These are phyloP conservation scores for Pseudocercospora pini-densiflorae DNA, from an alignment of 2,329 filamentous ascomycete species.

Conservation along the genomic window DNA sequence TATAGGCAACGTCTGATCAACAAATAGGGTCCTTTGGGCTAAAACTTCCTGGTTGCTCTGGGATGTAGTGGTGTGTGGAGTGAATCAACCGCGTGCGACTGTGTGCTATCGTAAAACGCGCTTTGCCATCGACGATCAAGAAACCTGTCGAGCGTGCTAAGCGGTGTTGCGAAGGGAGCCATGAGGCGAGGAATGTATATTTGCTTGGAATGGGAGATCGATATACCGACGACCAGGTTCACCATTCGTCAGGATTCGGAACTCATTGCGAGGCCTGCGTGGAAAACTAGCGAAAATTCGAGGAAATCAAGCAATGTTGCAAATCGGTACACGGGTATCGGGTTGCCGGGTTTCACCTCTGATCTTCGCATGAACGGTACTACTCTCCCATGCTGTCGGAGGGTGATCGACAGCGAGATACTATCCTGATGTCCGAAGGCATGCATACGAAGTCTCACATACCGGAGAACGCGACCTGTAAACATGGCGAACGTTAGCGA, in stretches of 20 bases:
- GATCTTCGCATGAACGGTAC: slow-evolving; percentile 5
- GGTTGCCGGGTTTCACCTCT: slow-evolving; percentile 7
- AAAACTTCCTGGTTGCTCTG: background rate
- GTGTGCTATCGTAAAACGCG: background rate
- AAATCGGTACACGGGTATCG: slow-evolving; percentile 1
- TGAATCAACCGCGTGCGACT: background rate
- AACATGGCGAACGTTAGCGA: background rate
- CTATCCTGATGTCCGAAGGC: slow-evolving; percentile 2
- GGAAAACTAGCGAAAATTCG: background rate
- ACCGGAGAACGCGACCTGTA: background rate
- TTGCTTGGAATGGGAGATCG: slow-evolving; percentile 14
- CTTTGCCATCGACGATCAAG: slow-evolving; percentile 5
- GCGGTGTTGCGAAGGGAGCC: background rate
- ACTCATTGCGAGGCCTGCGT: background rate
- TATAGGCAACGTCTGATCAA: slow-evolving; percentile 2
- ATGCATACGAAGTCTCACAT: slow-evolving; percentile 9
- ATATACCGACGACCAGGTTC: slow-evolving; percentile 7
- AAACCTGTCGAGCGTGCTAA: background rate
- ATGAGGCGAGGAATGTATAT: slow-evolving; percentile 11
- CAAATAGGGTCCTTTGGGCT: background rate
- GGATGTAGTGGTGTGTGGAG: background rate
- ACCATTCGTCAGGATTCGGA: slow-evolving; percentile 12
- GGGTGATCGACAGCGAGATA: background rate
- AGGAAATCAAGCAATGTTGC: background rate
- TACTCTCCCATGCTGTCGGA: background rate